phyloP scores from a whole-genome alignment of 805 yeast genomes.

The Saccharomycopsis olivae region DNA sequence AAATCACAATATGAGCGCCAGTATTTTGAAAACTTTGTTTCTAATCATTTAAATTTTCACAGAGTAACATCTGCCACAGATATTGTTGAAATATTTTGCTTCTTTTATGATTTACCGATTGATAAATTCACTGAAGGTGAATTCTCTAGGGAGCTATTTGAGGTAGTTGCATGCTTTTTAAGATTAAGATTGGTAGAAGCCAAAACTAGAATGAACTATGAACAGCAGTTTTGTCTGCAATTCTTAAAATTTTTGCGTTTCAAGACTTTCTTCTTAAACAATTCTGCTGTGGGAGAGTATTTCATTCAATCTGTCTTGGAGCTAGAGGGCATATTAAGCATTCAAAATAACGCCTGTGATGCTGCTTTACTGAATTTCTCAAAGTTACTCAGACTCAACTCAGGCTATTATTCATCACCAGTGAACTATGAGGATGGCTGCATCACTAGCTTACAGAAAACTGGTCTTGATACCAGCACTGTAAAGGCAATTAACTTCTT shows the following conservation, averaged over 20 bases:
- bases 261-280: constrained; percentile 6
- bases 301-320: neutral
- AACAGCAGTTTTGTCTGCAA: constrained; percentile 1
- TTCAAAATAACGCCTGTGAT: neutral
- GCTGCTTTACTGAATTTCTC: constrained; percentile 1
- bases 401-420: neutral
- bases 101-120: constrained; percentile 8
- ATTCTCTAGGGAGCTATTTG: constrained; percentile 6
- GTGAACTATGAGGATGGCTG: neutral
- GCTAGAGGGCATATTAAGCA: constrained; percentile 1
- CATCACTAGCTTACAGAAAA: neutral
- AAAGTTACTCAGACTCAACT: no score
- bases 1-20: neutral
- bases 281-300: neutral
- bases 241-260: constrained; percentile 8
- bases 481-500: neutral
- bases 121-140: neutral
- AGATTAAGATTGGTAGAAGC: constrained; percentile 1
- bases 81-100: constrained; percentile 4
- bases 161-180: constrained; percentile 1
- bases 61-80: neutral
- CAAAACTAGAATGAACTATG: constrained; percentile 1
- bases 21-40: neutral
- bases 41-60: constrained; percentile 3
- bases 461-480: neutral